phyloP scores from a whole-genome alignment of 305 asterid genomes.

The Nicotiana rustica region DNA sequence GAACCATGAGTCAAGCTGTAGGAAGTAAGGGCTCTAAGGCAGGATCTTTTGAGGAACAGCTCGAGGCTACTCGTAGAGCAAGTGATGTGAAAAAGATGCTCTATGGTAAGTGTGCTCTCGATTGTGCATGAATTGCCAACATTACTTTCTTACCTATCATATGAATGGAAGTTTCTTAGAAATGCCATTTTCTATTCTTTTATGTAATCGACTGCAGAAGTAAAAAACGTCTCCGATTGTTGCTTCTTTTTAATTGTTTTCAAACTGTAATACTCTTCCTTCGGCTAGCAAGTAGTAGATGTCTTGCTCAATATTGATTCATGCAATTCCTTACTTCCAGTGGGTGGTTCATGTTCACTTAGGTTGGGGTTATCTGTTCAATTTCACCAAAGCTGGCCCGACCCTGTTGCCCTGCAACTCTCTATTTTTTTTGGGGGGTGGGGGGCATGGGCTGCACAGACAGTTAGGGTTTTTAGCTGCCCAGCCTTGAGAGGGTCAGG shows the following conservation, averaged over 20 bases:
- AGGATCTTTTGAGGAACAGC: conserved; percentile 93
- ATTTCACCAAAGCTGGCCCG: neutral
- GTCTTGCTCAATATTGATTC: neutral
- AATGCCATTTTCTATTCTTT: neutral
- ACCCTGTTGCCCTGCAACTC: conserved; percentile 4
- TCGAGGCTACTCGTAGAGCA: conserved; percentile 98
- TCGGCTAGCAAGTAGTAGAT: conserved; percentile 15
- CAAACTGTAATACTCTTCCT: neutral
- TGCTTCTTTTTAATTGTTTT: neutral
- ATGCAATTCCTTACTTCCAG: neutral
- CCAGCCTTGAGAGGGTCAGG: neutral
- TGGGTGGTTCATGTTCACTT: conserved; percentile 24
- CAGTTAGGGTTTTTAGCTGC: neutral
- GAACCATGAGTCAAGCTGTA: conserved; percentile 49
- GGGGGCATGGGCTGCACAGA: neutral
- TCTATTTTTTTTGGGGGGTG: neutral
- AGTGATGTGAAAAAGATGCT: conserved; percentile 86
- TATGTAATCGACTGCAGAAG: neutral
- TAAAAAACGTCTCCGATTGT: neutral
- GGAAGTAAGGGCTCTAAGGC: conserved; percentile 58
- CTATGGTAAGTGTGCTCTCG: conserved; percentile 63
- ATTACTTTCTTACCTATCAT: neutral
- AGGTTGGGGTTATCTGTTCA: neutral
- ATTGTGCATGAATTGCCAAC: neutral
- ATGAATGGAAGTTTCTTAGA: conserved; percentile 12